Base-by-base conservation (phyloP, 306 rosid species). In the Vachellia collinsii region DNA sequence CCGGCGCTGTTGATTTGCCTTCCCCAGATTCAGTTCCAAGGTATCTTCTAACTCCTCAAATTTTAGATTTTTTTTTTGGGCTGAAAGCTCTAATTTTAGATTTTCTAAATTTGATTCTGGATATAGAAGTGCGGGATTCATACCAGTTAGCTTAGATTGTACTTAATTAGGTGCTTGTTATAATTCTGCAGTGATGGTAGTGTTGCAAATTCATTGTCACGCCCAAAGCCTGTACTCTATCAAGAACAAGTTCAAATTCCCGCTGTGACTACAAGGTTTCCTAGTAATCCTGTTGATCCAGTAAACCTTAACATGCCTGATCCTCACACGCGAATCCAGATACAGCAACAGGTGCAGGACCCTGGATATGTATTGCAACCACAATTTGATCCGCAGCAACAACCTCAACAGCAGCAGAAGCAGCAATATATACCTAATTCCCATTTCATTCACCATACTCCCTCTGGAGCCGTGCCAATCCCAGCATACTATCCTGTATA, bases 11-110 rank as follows among this genome's bases (percentile, higher is more conserved):
- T 75, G 97, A 93, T 78, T 67, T 90, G 79, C 88, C 88, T 61
- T 91, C 97, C 9, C 94, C 97, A 29, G 93, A 91, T 84, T 93
- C 94, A 22, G 93, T 87, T 65, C 88, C 97, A 73, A 89, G 97
- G 97, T 93, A 80, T 36, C 14, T 19, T 69, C 56, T 17, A 53
- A 17, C 71, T 44, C 72, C 66, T 9, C 12, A 62, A 39, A 29
- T 53, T 34, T 61, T 8, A 16, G 43, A 38, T 54, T 29, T 29
- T 29, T 29, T 29, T 29, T 29, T 29, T 29, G 34, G 34, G 2
- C 34, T 29, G 34, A 29, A 29, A 29, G 34, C 34, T 29, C 34
- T 29, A 29, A 29, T 29, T 29, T 29, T 29, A 29, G 34, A 29
- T 29, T 29, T 29, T 29, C 34, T 1, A 29, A 29, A 29, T 29